Percentiles rank a stretch among this genome's conserved stretches.
These are phyloP conservation scores for Chlamydomonas sphaeroides DNA, from an alignment of 139 green algal species.

Conservation along the genomic window DNA sequence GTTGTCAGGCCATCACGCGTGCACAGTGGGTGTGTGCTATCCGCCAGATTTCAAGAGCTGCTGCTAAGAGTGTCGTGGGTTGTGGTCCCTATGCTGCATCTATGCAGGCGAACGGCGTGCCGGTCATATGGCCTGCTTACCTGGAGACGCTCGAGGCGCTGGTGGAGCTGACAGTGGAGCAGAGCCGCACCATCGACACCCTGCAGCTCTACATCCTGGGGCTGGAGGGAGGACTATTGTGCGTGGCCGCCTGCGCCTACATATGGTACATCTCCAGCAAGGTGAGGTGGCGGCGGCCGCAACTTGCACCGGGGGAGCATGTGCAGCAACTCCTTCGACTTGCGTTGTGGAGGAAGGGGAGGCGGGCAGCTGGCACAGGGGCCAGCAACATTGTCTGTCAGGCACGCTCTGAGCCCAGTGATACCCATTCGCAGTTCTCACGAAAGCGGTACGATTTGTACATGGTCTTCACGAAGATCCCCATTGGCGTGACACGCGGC, in stretches of 20 bases:
- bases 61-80: too few species aligned
- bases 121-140: constrained; percentile 11
- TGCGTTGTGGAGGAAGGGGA: too few species aligned
- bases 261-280: neutral
- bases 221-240: constrained; percentile 2
- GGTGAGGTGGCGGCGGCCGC: too few species aligned
- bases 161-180: neutral
- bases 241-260: neutral
- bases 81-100: too few species aligned
- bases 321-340: too few species aligned
- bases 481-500: neutral
- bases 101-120: neutral
- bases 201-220: constrained; percentile 20
- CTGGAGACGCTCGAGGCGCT: neutral
- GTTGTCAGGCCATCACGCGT: too few species aligned
- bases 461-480: neutral
- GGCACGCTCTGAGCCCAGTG: too few species aligned
- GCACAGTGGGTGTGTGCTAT: too few species aligned
- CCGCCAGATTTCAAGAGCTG: too few species aligned
- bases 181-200: neutral
- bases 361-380: too few species aligned
- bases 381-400: too few species aligned
- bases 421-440: neutral
- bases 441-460: neutral
- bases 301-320: too few species aligned